Conservation (phyloP, 805 yeast species). For the Isabelozyma gotoi region DNA sequence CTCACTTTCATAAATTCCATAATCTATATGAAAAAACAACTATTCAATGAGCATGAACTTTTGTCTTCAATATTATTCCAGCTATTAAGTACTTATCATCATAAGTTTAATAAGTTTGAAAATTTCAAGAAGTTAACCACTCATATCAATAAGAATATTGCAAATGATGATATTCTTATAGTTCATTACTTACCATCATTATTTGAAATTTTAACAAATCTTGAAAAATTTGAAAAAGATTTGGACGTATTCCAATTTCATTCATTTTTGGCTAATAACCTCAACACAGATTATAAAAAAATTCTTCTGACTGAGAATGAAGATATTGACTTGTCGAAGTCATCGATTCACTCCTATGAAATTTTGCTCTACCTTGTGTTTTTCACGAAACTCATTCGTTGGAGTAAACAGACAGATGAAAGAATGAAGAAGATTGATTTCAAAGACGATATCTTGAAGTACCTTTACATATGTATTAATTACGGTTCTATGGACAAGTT, state of each 20-base stretch:
- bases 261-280: constrained; percentile 34
- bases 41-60: constrained; percentile 67
- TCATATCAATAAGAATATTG: constrained; percentile 45
- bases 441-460: constrained; percentile 53
- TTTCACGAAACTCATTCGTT: constrained; percentile 56
- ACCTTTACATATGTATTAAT: constrained; percentile 57
- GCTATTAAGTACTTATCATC: constrained; percentile 41
- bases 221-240: constrained; percentile 19
- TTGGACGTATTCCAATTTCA: constrained; percentile 29
- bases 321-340: constrained; percentile 33
- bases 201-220: constrained; percentile 41
- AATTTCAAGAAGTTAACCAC: constrained; percentile 41
- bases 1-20: constrained; percentile 38
- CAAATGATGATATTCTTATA: constrained; percentile 61
- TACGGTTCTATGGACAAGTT: constrained; percentile 73
- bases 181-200: constrained; percentile 65
- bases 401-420: constrained; percentile 57
- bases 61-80: constrained; percentile 63
- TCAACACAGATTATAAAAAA: constrained; percentile 24
- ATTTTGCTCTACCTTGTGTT: constrained; percentile 49
- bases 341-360: constrained; percentile 35
- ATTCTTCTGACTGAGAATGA: constrained; percentile 12
- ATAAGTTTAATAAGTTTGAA: constrained; percentile 25
- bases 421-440: constrained; percentile 52
- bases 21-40: constrained; percentile 58